Base-by-base conservation (phyloP, 2,329 filamentous ascomycete species). In the Trichoderma sp. region DNA sequence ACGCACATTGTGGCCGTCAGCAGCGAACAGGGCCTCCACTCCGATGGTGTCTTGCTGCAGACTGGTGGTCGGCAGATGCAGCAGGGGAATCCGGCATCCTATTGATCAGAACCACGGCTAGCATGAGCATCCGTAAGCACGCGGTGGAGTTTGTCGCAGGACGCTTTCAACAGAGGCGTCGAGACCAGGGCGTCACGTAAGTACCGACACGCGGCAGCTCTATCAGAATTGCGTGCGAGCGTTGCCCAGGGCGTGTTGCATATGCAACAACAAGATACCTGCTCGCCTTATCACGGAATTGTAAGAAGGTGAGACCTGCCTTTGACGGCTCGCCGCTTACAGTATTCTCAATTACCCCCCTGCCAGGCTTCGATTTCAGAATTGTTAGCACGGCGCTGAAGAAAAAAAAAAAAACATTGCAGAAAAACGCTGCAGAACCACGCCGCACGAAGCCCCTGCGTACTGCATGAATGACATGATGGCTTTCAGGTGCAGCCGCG, bases 401-500 rank as follows among this genome's bases (percentile, higher is more conserved):
- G 46, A 21, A 49, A 5, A 49, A 60, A 39, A 21, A 52, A 16
- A 39, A 49, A 37, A 54, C 39, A n/a, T 43, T 54, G 65, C 54
- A 52, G 56, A 68, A 32, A 49, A 37, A 54, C 39, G 26, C 54
- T 54, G 65, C 54, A 52, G 56, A 68, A 32, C 60, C 56, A 16
- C 55, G 52, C 46, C 37, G 56, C 21, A 43, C 32, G 43, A 4
- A 68, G 55, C 65, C 65, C 63, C 63, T 66, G 63, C 63, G 52
- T 60, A 46, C 65, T 68, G 65, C 65, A 68, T 60, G 65, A 60
- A 60, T 68, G 65, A 68, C 65, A 68, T 59, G 52, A 60, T 54
- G 30, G 30, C 39, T 52, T 37, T 65, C 39, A 43, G 51, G n/a
- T 37, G 64, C 55, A 67, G 63, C 63, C 63, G 56, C 63, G 63